phyloP scores from a whole-genome alignment of 116 monocot genomes.

The Phalaenopsis hybrid region DNA sequence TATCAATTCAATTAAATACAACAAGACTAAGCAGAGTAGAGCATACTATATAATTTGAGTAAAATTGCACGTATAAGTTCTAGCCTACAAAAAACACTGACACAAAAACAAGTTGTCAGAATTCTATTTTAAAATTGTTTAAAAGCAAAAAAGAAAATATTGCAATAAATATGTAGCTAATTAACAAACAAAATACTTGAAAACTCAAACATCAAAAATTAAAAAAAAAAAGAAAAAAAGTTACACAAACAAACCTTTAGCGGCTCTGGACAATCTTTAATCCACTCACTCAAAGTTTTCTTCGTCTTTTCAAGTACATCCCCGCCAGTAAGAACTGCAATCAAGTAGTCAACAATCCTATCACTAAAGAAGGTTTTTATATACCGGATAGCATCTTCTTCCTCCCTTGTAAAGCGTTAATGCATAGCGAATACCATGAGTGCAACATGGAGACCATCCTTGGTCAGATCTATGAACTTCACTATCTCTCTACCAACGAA shows the following conservation, averaged over 20 bases:
- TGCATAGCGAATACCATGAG: no score
- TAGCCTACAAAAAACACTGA: not conserved
- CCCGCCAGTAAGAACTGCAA: no score
- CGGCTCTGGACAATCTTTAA: constrained; percentile 43
- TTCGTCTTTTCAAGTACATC: constrained; percentile 22
- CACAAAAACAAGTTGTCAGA: not conserved
- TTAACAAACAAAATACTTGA: not conserved
- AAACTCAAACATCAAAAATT: not conserved
- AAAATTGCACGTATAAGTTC: not conserved
- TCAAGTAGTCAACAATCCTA: no score
- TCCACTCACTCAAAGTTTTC: constrained; percentile 32
- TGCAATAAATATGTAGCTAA: not conserved
- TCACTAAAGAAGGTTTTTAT: no score
- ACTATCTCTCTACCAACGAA: no score
- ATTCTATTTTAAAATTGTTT: not conserved
- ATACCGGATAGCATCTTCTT: no score
- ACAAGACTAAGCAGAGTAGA: no score
- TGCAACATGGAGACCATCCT: no score
- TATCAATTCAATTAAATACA: no score
- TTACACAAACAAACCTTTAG: constrained; percentile 33
- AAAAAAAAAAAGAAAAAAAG: no score
- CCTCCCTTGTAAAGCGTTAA: no score
- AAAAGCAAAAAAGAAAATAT: not conserved
- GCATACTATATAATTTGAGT: not conserved
- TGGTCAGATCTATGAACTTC: no score